phyloP scores from a whole-genome alignment of 2,329 filamentous ascomycete genomes.

The Clarireedia monteithiana region DNA sequence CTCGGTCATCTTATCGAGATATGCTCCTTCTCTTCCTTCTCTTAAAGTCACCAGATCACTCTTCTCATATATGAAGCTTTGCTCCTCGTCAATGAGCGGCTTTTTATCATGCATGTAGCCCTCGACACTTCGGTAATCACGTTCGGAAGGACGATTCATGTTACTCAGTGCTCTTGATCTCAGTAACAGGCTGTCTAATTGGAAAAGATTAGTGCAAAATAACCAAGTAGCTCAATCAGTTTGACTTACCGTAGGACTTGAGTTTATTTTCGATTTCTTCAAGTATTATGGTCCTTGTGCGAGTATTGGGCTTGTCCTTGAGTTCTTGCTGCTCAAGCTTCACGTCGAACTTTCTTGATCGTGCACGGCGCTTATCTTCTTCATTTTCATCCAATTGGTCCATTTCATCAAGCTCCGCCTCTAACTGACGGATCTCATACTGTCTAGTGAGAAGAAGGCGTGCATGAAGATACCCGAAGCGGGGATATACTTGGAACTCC shows the following conservation, averaged over 20 bases:
- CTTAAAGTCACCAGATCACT: constrained; percentile 35
- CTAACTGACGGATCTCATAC: constrained; percentile 17
- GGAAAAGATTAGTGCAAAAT: not conserved
- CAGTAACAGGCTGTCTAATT: not conserved
- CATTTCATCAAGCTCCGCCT: constrained; percentile 14
- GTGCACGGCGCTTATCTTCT: not conserved
- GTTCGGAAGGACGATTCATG: constrained; percentile 25
- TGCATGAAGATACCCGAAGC: constrained; percentile 35
- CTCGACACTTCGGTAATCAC: constrained; percentile 30
- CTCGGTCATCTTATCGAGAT: constrained; percentile 32
- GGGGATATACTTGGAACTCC: constrained; percentile 34
- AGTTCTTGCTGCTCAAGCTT: not conserved
- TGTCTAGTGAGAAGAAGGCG: constrained; percentile 28
- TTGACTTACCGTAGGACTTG: constrained; percentile 8
- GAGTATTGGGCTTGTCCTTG: not conserved
- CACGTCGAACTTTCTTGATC: constrained; percentile 9
- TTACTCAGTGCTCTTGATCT: constrained; percentile 16
- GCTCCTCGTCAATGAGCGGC: constrained; percentile 21
- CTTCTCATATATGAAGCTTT: constrained; percentile 30
- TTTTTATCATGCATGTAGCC: constrained; percentile 23
- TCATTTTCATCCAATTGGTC: constrained; percentile 7
- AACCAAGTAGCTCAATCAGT: not conserved
- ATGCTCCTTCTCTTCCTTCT: constrained; percentile 32
- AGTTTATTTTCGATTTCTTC: constrained; percentile 13
- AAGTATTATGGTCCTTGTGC: constrained; percentile 9